Evolutionary conservation across 441 rosid genomes (phyloP).

Genomic region (Mallotus japonicus): DNA sequence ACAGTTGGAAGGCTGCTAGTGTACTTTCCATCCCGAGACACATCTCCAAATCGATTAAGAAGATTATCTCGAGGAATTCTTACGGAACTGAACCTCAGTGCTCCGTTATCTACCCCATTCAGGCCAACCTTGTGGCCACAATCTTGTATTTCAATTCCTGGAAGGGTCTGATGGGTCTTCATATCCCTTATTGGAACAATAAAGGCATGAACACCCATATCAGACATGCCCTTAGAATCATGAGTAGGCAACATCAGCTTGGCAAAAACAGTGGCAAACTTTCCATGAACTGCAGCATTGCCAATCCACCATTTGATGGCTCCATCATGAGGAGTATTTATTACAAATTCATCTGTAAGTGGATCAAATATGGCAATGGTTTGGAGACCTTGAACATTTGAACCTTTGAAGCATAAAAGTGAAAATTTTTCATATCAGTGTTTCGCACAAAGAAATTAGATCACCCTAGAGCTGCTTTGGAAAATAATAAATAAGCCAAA

Average conservation of each 20-base stretch:
- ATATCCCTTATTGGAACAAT: slow-evolving; percentile 90
- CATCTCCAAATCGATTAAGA: slow-evolving; percentile 95
- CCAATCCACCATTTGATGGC: slow-evolving; percentile 99
- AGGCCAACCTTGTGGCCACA: slow-evolving; percentile 95
- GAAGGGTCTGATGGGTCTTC: slow-evolving; percentile 73
- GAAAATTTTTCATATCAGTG: background rate
- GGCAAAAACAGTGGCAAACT: slow-evolving; percentile 95
- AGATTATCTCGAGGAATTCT: slow-evolving; percentile 96
- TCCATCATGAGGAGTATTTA: slow-evolving; percentile 87
- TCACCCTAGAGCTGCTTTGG: too few relatives aligned
- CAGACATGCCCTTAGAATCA: slow-evolving; percentile 63
- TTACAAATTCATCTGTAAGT: slow-evolving; percentile 69
- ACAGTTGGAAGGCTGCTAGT: slow-evolving; percentile 87
- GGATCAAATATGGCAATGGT: slow-evolving; percentile 87
- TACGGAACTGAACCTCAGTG: slow-evolving; percentile 74
- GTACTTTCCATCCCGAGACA: slow-evolving; percentile 88
- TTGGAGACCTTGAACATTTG: slow-evolving; percentile 96
- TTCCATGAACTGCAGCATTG: slow-evolving; percentile 97
- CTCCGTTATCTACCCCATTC: slow-evolving; percentile 97
- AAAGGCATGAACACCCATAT: slow-evolving; percentile 98
- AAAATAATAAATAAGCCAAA: background rate
- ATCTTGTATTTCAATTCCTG: slow-evolving; percentile 88
- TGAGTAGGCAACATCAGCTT: slow-evolving; percentile 77
- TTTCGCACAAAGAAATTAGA: background rate
- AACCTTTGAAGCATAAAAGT: slow-evolving; percentile 45